Conservation (phyloP, 257 asterid species). For the Ballota nigra region DNA sequence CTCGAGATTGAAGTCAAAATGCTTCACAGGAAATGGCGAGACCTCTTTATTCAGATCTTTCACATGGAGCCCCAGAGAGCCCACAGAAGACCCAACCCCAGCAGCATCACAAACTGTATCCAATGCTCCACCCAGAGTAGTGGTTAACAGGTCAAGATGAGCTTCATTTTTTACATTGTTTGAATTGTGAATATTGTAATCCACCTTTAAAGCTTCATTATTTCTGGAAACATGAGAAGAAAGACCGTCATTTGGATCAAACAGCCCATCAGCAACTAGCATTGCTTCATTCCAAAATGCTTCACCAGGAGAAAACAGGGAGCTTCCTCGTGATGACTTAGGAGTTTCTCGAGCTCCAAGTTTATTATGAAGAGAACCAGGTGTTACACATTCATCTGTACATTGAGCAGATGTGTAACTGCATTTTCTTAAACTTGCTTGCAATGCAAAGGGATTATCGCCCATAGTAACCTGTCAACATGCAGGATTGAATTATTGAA, state of each 20-base stretch:
- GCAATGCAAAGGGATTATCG: slow-evolving; percentile 38
- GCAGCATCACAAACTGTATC: slow-evolving; percentile 32
- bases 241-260: slow-evolving; percentile 41
- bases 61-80: slow-evolving; percentile 37
- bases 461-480: slow-evolving; percentile 45
- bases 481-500: slow-evolving; percentile 21
- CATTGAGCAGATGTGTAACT: slow-evolving; percentile 30
- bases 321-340: slow-evolving; percentile 66
- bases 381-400: slow-evolving; percentile 53
- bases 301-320: slow-evolving; percentile 92
- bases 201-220: slow-evolving; percentile 36
- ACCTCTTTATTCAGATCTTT: slow-evolving; percentile 55
- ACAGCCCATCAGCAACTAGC: slow-evolving; percentile 79
- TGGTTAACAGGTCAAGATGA: slow-evolving; percentile 23
- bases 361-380: slow-evolving; percentile 39
- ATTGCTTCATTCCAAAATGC: slow-evolving; percentile 97
- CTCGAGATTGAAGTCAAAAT: slow-evolving; percentile 79
- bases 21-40: slow-evolving; percentile 93
- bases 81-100: slow-evolving; percentile 42
- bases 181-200: slow-evolving; percentile 33
- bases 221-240: slow-evolving; percentile 39
- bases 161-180: slow-evolving; percentile 42
- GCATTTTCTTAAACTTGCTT: slow-evolving; percentile 76
- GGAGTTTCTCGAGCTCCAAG: slow-evolving; percentile 58
- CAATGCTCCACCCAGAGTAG: slow-evolving; percentile 22